Evolutionary conservation across 179 eudicot species (phyloP), one percentile per base, ranked within the genome.

Genomic region (Monotropa hypopitys): DNA sequence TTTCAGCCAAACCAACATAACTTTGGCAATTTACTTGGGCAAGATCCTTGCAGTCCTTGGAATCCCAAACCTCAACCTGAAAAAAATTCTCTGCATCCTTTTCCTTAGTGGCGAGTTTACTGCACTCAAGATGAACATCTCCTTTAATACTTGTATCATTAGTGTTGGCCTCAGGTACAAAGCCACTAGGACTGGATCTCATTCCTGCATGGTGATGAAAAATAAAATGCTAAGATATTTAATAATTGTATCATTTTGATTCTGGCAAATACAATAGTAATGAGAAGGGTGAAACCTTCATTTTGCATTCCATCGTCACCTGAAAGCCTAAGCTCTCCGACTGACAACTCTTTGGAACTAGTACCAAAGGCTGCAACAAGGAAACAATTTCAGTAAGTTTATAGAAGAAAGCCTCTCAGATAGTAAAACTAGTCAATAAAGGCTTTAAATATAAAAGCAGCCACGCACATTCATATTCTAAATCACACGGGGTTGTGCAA

Each of bases 391-490:
- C 57, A 74, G n/a, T 42, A 65, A 61, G 35, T 26, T 23, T 23
- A 9, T 8, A 9, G 0, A 61, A 8, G 67, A 26, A 61, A 35
- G 67, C 15, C 16, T 28, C 28, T 28, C 35, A 23, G 12, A 11
- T 15, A 26, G 67, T 61, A 30, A 28, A 61, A 61, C 26, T 26
- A 23, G 67, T 61, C 10, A 54, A 1, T 9, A 9, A 26, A 12
- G 23, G 35, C 16, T 26, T 59, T 59, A 23, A 7, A 8, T 1
- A 6, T 20, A 65, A 65, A 54, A 62, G 32, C 63, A 77, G 16
- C n/a, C n/a, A 50, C 13, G 75, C 38, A 78, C 80, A 76, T 71
- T 78, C 47, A 32, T 72, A 0, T 32, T 78, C 76, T 59, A 69
- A 23, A 26, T n/a, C 59, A 57, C 23, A 15, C 30, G 12, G 28